These are phyloP conservation scores for Phallus indusiatus DNA, from an alignment of 768 basidiomycete species.

Conservation along the genomic window DNA sequence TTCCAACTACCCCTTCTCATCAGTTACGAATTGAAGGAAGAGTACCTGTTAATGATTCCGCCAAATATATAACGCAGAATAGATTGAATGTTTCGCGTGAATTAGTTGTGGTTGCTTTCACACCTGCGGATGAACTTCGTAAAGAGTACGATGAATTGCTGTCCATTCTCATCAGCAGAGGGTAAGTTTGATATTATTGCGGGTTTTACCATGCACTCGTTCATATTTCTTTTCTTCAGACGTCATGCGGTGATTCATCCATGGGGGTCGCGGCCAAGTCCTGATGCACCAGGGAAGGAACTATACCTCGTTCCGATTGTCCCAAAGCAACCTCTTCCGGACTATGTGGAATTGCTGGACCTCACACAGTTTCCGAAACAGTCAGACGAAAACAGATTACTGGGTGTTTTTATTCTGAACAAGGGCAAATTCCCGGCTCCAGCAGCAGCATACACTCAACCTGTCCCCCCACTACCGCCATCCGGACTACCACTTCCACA, in stretches of 20 bases:
- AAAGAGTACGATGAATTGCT: slow-evolving; percentile 51
- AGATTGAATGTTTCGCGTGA: slow-evolving; percentile 71
- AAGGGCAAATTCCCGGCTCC: slow-evolving; percentile 61
- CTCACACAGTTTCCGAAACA: slow-evolving; percentile 57
- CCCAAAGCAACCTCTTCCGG: slow-evolving; percentile 60
- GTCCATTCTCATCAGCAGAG: slow-evolving; percentile 62
- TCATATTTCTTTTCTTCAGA: slow-evolving; percentile 32
- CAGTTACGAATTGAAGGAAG: slow-evolving; percentile 75
- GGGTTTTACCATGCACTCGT: slow-evolving; percentile 6
- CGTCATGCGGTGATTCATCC: slow-evolving; percentile 83
- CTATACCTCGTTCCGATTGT: slow-evolving; percentile 76
- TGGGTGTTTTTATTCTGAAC: slow-evolving; percentile 79
- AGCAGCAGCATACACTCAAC: slow-evolving; percentile 19
- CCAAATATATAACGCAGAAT: slow-evolving; percentile 70
- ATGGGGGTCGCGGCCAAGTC: slow-evolving; percentile 69
- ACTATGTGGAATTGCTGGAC: slow-evolving; percentile 78
- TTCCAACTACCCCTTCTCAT: slow-evolving; percentile 59
- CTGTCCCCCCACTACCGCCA: slow-evolving; percentile 16
- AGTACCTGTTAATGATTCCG: slow-evolving; percentile 65
- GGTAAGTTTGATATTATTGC: slow-evolving; percentile 33
- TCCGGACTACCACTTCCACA: not conserved
- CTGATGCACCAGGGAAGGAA: slow-evolving; percentile 71
- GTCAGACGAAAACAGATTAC: slow-evolving; percentile 55
- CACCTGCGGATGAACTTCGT: slow-evolving; percentile 40
- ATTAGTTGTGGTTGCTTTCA: slow-evolving; percentile 67